These are phyloP conservation scores for Trametes cingulata DNA, from an alignment of 768 basidiomycete species.

Conservation along the genomic window DNA sequence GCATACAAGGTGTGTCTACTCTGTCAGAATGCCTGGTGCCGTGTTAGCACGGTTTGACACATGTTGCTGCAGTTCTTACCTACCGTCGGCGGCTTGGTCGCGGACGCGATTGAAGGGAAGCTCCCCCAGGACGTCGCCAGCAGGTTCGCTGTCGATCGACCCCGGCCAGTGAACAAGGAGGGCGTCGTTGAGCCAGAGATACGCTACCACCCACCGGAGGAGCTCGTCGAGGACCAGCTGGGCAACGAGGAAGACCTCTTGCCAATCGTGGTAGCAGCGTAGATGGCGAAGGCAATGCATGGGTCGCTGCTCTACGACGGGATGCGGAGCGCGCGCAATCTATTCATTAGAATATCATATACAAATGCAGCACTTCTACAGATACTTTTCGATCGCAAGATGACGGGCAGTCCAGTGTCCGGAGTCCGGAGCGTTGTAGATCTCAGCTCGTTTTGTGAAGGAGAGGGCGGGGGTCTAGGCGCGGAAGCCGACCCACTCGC, in stretches of 20 bases:
- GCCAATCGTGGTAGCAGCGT: not conserved
- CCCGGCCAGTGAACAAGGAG: not conserved
- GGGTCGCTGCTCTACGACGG: not conserved
- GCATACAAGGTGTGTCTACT: constrained; percentile 66
- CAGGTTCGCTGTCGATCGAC: constrained; percentile 67
- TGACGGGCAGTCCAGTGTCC: not conserved
- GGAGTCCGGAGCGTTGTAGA: not conserved
- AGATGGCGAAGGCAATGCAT: too few species aligned
- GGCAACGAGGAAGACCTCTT: constrained; percentile 50
- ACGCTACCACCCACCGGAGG: constrained; percentile 25
- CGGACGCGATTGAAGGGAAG: constrained; percentile 66
- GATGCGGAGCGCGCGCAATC: not conserved
- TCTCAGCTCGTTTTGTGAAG: not conserved
- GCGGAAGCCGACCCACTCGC: constrained; percentile 78
- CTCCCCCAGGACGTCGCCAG: constrained; percentile 50
- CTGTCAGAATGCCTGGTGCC: not conserved
- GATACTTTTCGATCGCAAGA: constrained; percentile 23
- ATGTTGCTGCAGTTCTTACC: constrained; percentile 71
- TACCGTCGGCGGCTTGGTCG: constrained; percentile 75
- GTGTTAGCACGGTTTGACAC: too few species aligned
- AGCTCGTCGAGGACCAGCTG: constrained; percentile 50
- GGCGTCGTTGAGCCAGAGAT: constrained; percentile 7
- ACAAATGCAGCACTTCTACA: constrained; percentile 22
- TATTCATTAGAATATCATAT: constrained; percentile 13
- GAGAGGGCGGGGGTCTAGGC: constrained; percentile 42